Percentiles rank a stretch among this genome's conserved stretches.
Conservation (phyloP, 805 yeast species). For the Ogataea philodendri region DNA sequence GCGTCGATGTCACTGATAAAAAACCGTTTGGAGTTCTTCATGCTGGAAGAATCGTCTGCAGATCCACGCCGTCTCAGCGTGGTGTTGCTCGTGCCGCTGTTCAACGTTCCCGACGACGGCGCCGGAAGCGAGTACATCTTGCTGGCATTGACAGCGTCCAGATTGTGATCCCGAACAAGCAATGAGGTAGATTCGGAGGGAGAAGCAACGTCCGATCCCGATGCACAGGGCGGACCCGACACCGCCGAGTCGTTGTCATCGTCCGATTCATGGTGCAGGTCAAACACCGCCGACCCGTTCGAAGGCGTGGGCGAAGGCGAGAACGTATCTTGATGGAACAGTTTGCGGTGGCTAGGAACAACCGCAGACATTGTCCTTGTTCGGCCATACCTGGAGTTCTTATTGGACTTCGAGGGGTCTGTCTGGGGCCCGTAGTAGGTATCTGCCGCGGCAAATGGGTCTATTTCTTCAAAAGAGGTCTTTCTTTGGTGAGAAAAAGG, state of each 20-base stretch:
- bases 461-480: conserved; percentile 47
- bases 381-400: conserved; percentile 44
- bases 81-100: neutral
- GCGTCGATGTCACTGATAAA: conserved; percentile 72
- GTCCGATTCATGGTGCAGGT: conserved; percentile 11
- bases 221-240: conserved; percentile 4
- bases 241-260: conserved; percentile 8
- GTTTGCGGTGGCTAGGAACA: conserved; percentile 24
- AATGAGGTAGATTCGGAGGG: conserved; percentile 25
- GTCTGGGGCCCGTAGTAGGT: conserved; percentile 65
- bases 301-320: conserved; percentile 16
- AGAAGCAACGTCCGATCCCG: conserved; percentile 8
- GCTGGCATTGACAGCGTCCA: conserved; percentile 12
- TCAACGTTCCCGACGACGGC: neutral
- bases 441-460: conserved; percentile 70
- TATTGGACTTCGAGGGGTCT: conserved; percentile 48
- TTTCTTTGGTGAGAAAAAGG: conserved; percentile 21
- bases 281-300: conserved; percentile 21
- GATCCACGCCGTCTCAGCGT: conserved; percentile 47
- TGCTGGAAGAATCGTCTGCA: conserved; percentile 46
- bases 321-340: conserved; percentile 11
- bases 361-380: conserved; percentile 52
- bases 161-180: conserved; percentile 17
- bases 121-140: neutral
- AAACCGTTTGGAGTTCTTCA: conserved; percentile 45